Evolutionary conservation across 768 basidiomycete species (phyloP), one percentile per base, ranked within the genome.

Genomic region (Trametes maxima): DNA sequence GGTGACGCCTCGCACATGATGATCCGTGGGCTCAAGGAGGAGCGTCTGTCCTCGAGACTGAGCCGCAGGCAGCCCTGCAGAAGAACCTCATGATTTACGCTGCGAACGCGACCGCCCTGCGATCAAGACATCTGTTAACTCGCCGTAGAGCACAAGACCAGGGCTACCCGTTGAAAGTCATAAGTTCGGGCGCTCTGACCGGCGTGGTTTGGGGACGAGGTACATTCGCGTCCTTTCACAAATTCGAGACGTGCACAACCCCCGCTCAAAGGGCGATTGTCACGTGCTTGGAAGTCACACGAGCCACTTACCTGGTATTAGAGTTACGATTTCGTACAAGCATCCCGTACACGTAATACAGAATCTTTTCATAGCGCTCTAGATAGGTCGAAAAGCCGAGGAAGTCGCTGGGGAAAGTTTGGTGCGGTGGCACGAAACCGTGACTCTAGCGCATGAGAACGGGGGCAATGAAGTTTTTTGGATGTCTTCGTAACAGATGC

Each of bases 51-150:
- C 25, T 48, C 14, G 39, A 17, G 28, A 53, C 59, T 36, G 53
- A 48, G 47, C 61, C 50, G 61, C 56, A 57, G 61, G 43, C 33
- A 33, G 28, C 8, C 28, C 28, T 33, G 28, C 28, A 16, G 14
- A 33, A 17, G 56, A 57, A 43, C 48, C 44, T 57, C 61, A 62
- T 57, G 61, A 62, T 62, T 62, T 57, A 44, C 61, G 55, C 49
- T 62, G 50, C 56, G 37, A 47, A n/a, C 53, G 43, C 13, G 59
- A 36, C 35, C 3, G 37, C 16, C 25, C 17, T 46, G 39, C 24
- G 19, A 24, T 28, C 19, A 42, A 43, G 19, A 16, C 22, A 36
- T 24, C 57, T 22, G 39, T 17, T 40, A 10, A 47, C 47, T 49
- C 57, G 47, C 35, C 57, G 48, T 49, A 47, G 40, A 51, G 48